A percentile compares a stretch with the other conserved stretches of the same genome.
phyloP scores from a whole-genome alignment of 2,329 filamentous ascomycete species.

The Westerdykella ornata region DNA sequence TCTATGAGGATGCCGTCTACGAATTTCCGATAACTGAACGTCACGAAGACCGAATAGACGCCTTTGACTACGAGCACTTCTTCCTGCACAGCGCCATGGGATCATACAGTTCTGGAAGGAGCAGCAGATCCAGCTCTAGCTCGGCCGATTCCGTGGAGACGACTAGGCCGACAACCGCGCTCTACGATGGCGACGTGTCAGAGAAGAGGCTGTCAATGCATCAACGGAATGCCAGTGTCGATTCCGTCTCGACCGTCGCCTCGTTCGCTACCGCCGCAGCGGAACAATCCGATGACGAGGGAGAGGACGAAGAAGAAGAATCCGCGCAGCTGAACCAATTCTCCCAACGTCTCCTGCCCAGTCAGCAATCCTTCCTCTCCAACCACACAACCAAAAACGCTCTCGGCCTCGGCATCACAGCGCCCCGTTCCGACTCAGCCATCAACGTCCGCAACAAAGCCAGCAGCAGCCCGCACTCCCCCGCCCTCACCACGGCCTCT shows the following conservation, averaged over 20 bases:
- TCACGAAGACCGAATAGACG: constrained; percentile 89
- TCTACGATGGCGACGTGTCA: constrained; percentile 16
- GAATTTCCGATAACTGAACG: constrained; percentile 44
- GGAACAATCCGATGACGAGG: constrained; percentile 36
- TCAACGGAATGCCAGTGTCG: constrained; percentile 50
- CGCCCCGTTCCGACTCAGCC: constrained; percentile 29
- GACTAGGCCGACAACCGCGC: constrained; percentile 35
- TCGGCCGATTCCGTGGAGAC: constrained; percentile 48
- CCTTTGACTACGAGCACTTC: constrained; percentile 95
- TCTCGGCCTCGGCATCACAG: constrained; percentile 5
- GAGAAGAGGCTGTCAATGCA: constrained; percentile 34
- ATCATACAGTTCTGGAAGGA: constrained; percentile 57
- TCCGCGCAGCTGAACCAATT: constrained; percentile 23
- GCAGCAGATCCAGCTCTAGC: constrained; percentile 52
- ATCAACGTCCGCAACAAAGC: constrained; percentile 25
- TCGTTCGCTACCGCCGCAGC: constrained; percentile 60
- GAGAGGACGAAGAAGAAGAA: constrained; percentile 40
- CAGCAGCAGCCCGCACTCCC: constrained; percentile 16
- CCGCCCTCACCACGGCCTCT: constrained; percentile 23
- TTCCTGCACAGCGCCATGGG: constrained; percentile 90
- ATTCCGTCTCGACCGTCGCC: constrained; percentile 55
- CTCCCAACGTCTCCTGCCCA: constrained; percentile 27
- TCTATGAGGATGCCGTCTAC: constrained; percentile 43
- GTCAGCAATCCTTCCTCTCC: constrained; percentile 13
- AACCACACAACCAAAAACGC: constrained; percentile 13